Percentiles rank a stretch among this genome's conserved stretches.
Conservation (phyloP, 2,329 filamentous ascomycete species). For the Epichloe gansuensis region DNA sequence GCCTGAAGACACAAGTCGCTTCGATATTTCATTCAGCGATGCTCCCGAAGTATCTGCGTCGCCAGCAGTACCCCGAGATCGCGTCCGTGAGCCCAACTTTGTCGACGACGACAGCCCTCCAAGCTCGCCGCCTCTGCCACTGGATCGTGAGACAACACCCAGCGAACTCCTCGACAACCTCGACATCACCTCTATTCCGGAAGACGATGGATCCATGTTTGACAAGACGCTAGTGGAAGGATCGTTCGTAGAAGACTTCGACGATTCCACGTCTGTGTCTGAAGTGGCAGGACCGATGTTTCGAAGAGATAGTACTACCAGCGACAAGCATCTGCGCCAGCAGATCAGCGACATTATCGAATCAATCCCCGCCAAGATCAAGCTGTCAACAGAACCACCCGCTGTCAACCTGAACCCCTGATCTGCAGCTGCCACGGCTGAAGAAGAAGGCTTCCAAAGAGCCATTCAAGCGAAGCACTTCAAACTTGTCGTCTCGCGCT, state of each 20-base stretch:
- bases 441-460: slow-evolving; percentile 32
- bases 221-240: slow-evolving; percentile 31
- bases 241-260: slow-evolving; percentile 35
- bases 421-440: slow-evolving; percentile 38
- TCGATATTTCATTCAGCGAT: slow-evolving; percentile 30
- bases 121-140: slow-evolving; percentile 32
- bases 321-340: slow-evolving; percentile 60
- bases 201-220: slow-evolving; percentile 24
- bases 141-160: slow-evolving; percentile 16
- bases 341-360: slow-evolving; percentile 71
- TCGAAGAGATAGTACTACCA: slow-evolving; percentile 25
- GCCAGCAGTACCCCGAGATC: slow-evolving; percentile 19
- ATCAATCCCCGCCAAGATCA: slow-evolving; percentile 68
- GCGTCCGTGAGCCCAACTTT: slow-evolving; percentile 22
- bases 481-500: slow-evolving; percentile 43
- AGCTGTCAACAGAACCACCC: slow-evolving; percentile 46
- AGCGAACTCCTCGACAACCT: slow-evolving; percentile 34
- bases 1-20: slow-evolving; percentile 25
- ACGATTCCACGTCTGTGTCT: slow-evolving; percentile 25
- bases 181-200: slow-evolving; percentile 28
- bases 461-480: slow-evolving; percentile 33
- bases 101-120: slow-evolving; percentile 32
- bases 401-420: slow-evolving; percentile 45
- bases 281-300: slow-evolving; percentile 15
- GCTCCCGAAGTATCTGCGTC: slow-evolving; percentile 32